Base-by-base conservation (phyloP, 495 filamentous ascomycete species). In the Pyronema domesticum region DNA sequence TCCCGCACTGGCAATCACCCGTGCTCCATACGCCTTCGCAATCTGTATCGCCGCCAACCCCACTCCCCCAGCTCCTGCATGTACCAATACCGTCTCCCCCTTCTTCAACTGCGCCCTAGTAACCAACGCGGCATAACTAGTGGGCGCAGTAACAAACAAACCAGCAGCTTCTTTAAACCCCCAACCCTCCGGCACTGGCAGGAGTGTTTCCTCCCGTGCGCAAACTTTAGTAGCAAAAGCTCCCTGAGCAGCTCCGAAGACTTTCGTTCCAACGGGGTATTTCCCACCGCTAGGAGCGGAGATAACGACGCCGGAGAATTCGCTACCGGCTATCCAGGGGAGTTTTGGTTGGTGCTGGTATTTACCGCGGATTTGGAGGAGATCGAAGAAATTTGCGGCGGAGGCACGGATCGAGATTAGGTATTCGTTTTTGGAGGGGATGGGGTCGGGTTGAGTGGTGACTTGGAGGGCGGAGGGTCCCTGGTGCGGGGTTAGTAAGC, bases 361-460 rank as follows among this genome's bases (percentile, higher is more conserved):
- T 68, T 81, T 81, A 46, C 87, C 88, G 58, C 80, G 80, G 65
- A 93, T 88, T 61, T 94, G 87, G 51, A 94, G 75, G 54, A 89
- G 80, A 66, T 95, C 89, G 72, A 94, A 95, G 78, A 95, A 96
- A 70, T 95, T 95, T 59, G 85, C 82, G 23, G 85, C 89, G 8
- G 81, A 74, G 45, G 89, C 89, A 69, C 89, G 85, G 65, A 96
- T 82, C 66, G 80, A 76, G 67, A 96, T 82, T 56, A 93, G 76
- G 69, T 95, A 96, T 72, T 94, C 77, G 64, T 81, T 74, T 42
- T 77, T 59, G 3, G 69, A 67, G 0, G 87, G 85, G 15, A 67
- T 70, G 6, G 86, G 89, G 37, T 82, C 80, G 39, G 87, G 80
- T 18, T 94, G 43, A 45, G 74, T 71, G 13, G 76, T 76, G 52